Evolutionary conservation across 345 rosid species (phyloP), one percentile per base, ranked within the genome.

Genomic region (Eucalyptus regnans): DNA sequence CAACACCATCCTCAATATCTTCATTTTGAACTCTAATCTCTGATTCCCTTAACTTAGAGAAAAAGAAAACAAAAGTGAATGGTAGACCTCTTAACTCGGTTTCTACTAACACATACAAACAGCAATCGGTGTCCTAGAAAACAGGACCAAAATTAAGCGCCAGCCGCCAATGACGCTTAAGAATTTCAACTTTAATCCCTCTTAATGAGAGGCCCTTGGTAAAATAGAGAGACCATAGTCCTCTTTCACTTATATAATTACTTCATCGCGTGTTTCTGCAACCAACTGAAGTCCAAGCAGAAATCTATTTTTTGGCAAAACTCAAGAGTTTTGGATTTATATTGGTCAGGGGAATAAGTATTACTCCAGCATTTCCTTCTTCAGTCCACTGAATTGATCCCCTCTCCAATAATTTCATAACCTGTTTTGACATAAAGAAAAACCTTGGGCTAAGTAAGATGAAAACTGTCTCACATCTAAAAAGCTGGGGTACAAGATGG

Each of bases 311-410:
- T 84, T 91, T 92, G 52, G 90, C 92, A 88, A 94, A 94, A 87
- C 93, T 50, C 44, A 60, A 86, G 58, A 41, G n/a, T 88, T 92
- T 93, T 48, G 90, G 95, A 89, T 93, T 86, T 88, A 95, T 90
- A 27, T 89, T 89, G 27, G 91, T 95, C 58, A 93, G 27, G 43
- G 89, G 93, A 56, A 95, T 91, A 43, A 89, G 31, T 86, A 95
- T 88, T 20, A 89, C 79, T 48, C 96, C 96, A 12, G 87, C 58
- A 60, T 56, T 89, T 71, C 50, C 90, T 52, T 89, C 97, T 90
- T 93, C 94, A 18, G 46, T 89, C 95, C 96, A 95, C n/a, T 87
- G 31, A 14, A 95, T 91, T 0, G 95, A 94, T 80, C 94, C 94
- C 90, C 68, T 94, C 93, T 93, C 92, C 48, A 95, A 88, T 14